Conservation (phyloP, 2,329 filamentous ascomycete genomes). For the Didymella segeticola region DNA sequence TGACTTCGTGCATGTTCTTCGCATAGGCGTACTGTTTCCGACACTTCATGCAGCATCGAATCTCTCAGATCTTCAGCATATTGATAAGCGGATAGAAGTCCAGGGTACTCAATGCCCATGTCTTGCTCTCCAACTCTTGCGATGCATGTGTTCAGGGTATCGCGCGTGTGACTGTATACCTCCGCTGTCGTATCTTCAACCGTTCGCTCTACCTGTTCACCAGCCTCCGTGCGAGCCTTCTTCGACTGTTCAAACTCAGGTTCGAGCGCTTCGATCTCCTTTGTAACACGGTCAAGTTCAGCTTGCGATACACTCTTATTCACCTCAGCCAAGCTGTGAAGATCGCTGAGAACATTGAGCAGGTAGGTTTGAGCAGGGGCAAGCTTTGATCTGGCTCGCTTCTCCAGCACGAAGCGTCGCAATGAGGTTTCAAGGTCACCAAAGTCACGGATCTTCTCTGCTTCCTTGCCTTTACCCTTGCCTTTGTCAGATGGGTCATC, state of each 20-base stretch:
- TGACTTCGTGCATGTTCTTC: conserved; percentile 84
- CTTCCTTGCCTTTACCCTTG: conserved; percentile 66
- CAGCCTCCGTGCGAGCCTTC: conserved; percentile 79
- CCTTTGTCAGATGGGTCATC: conserved; percentile 58
- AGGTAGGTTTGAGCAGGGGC: conserved; percentile 96
- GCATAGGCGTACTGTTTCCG: conserved; percentile 76
- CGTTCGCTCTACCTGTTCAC: conserved; percentile 78
- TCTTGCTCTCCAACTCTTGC: conserved; percentile 75
- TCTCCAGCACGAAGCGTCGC: conserved; percentile 92
- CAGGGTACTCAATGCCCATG: conserved; percentile 85
- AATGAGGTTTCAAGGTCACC: conserved; percentile 87
- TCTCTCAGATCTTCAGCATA: conserved; percentile 93
- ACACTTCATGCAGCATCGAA: conserved; percentile 89
- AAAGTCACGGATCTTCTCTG: conserved; percentile 88
- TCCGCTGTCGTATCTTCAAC: conserved; percentile 87
- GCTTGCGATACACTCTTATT: conserved; percentile 86
- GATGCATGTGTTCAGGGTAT: conserved; percentile 77
- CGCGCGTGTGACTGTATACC: conserved; percentile 83
- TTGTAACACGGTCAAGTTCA: conserved; percentile 82
- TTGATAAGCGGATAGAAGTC: conserved; percentile 82
- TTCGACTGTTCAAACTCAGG: conserved; percentile 84
- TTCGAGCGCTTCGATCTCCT: conserved; percentile 81
- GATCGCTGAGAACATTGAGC: conserved; percentile 87
- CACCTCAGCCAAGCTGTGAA: conserved; percentile 81
- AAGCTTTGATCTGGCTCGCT: conserved; percentile 91